Evolutionary conservation across 352 stramenopile genomes (phyloP), one percentile per base, ranked within the genome.

Genomic region (Globisporangium camurandrum): DNA sequence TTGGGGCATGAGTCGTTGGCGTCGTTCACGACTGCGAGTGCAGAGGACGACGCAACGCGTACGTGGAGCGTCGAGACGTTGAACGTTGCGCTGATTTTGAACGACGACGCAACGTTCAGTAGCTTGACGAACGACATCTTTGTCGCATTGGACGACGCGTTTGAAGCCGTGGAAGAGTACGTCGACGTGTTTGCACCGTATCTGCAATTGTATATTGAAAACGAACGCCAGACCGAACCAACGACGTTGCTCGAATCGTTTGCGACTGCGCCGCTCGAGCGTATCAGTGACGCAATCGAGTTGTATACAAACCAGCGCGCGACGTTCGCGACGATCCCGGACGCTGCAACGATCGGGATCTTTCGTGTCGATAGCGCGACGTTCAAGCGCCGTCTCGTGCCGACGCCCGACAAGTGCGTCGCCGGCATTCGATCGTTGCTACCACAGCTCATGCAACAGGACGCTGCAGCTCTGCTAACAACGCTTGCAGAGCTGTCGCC

Each of bases 381-480:
- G 0, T 95, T 98, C 51, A 97, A 97, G 54, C 69, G 67, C 7
- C 52, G 63, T 20, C 60, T 98, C 10, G 58, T 98, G 27, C 93
- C 93, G 0, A 96, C 84, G 41, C 93, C 93, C 0, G 61, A 94
- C 2, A 76, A 84, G 33, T 96, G 87, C 42, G 84, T 98, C 19
- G 57, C 84, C 3, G 82, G 78, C 10, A 91, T 97, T 22, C 61
- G 82, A 3, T 53, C 64, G 6, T 47, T 96, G 7, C 65, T 98
- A 11, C 93, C 93, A 0, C 76, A 92, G 39, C 79, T 98, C 20
- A 96, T 98, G 84, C 86, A 95, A 56, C 67, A 75, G 33, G 71
- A 69, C 9, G 89, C 75, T 46, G 79, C 74, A 0, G 62, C 65
- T 11, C 55, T 98, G 12, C 59, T 98, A 0, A 76, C 95, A 40